A percentile compares a stretch with the other conserved stretches of the same genome.
Evolutionary conservation across 495 filamentous ascomycete genomes (phyloP).

Genomic region (Neurospora tetrasperma): DNA sequence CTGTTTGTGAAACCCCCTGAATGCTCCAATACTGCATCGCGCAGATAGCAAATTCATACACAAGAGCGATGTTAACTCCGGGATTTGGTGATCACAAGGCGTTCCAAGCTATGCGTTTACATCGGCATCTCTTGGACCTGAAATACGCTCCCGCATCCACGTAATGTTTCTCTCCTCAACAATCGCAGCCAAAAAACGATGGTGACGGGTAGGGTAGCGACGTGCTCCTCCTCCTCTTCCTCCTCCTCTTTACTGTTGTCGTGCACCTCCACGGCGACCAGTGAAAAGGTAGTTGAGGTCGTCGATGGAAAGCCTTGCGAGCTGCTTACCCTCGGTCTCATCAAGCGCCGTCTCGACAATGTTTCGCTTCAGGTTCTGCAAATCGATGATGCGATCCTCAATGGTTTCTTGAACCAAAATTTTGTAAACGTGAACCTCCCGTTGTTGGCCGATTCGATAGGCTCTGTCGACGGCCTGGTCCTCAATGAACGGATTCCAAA

Average conservation of each 20-base stretch:
- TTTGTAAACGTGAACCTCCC: slow-evolving; percentile 68
- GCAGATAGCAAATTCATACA: neutral
- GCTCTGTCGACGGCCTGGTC: slow-evolving; percentile 92
- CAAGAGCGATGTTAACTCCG: neutral
- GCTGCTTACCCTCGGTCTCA: slow-evolving; percentile 56
- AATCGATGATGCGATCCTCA: slow-evolving; percentile 75
- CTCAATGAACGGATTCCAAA: slow-evolving; percentile 95
- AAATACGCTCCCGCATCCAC: neutral
- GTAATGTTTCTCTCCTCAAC: neutral
- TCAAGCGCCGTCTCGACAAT: slow-evolving; percentile 76
- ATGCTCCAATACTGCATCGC: neutral
- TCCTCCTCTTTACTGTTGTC: neutral
- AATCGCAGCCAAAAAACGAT: neutral
- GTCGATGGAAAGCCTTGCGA: slow-evolving; percentile 48
- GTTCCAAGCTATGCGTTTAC: neutral
- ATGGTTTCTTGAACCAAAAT: slow-evolving; percentile 70
- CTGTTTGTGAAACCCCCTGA: neutral
- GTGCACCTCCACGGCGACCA: slow-evolving; percentile 1
- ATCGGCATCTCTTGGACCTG: neutral
- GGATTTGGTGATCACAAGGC: neutral
- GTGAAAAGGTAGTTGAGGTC: slow-evolving; percentile 71
- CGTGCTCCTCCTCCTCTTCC: neutral
- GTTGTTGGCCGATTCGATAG: slow-evolving; percentile 77
- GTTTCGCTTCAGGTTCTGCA: slow-evolving; percentile 77
- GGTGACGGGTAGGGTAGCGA: neutral